phyloP scores from a whole-genome alignment of 331 rosid species.

The Quercus tomentella region DNA sequence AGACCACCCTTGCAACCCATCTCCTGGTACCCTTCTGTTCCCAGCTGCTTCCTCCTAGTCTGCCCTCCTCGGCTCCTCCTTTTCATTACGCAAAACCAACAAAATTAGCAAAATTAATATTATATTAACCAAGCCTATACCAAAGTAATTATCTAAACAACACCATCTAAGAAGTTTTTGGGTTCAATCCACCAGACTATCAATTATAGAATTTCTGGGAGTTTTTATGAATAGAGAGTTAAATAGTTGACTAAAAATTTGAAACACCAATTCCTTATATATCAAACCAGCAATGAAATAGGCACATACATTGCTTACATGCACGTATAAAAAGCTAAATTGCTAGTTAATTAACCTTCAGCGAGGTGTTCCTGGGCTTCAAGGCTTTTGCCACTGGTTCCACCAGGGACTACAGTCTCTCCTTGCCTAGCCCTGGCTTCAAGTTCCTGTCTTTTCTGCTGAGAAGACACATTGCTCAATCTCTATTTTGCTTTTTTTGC shows the following conservation, averaged over 20 bases:
- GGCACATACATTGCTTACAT: background rate
- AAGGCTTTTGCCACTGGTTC: constrained; percentile 74
- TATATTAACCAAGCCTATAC: background rate
- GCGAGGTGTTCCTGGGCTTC: constrained; percentile 78
- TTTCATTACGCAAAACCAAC: background rate
- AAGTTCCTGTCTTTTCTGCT: constrained; percentile 32
- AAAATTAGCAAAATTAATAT: background rate
- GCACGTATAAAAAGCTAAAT: background rate
- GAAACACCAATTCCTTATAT: too few species aligned
- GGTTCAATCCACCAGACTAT: too few species aligned
- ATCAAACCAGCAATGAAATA: background rate
- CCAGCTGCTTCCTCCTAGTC: constrained; percentile 56
- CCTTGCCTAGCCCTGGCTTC: constrained; percentile 62
- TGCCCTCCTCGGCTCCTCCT: constrained; percentile 55
- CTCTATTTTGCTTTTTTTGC: background rate
- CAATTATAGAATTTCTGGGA: too few species aligned
- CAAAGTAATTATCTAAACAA: too few species aligned
- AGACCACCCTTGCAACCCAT: constrained; percentile 70
- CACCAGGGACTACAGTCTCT: constrained; percentile 71
- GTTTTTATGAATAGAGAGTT: too few species aligned
- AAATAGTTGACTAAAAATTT: too few species aligned
- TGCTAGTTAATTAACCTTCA: constrained; percentile 41
- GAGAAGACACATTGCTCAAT: background rate
- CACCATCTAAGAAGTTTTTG: too few species aligned
- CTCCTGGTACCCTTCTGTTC: constrained; percentile 60